Percentiles rank a stretch among this genome's conserved stretches.
Conservation (phyloP, 1,284 basidiomycete genomes). For the Cryptococcus sp. region DNA sequence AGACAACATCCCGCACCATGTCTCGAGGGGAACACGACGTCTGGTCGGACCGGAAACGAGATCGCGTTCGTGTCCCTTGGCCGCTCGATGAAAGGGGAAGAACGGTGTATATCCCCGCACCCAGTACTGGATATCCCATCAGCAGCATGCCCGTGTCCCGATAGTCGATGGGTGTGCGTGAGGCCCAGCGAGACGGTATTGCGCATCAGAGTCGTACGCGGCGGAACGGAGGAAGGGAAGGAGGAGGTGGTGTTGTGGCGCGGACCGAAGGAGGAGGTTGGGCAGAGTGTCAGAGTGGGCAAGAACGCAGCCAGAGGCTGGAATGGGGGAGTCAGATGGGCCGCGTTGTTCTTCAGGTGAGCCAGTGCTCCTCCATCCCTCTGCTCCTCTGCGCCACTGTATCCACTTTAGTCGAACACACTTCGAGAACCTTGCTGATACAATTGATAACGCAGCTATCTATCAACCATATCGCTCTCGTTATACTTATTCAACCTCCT, state of each 20-base stretch:
- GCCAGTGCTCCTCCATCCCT: conserved; percentile 8
- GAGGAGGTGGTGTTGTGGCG: conserved; percentile 38
- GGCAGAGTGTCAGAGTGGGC: conserved; percentile 31
- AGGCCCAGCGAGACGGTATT: conserved; percentile 35
- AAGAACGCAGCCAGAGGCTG: conserved; percentile 25
- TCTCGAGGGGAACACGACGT: background rate
- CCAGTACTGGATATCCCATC: conserved; percentile 35
- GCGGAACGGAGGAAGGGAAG: background rate
- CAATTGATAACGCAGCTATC: conserved; percentile 31
- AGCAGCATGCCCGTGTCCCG: conserved; percentile 25
- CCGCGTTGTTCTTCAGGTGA: conserved; percentile 36
- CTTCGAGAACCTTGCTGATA: background rate
- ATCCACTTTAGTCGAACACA: background rate
- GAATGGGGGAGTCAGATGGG: conserved; percentile 30
- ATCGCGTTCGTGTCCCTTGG: conserved; percentile 3
- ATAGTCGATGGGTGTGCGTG: conserved; percentile 33
- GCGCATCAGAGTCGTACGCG: conserved; percentile 28
- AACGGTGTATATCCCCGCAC: conserved; percentile 35
- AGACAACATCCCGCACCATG: conserved; percentile 3
- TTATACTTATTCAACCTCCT: conserved; percentile 51
- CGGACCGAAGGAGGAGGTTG: conserved; percentile 33
- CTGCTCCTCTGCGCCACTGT: too few species aligned
- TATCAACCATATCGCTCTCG: conserved; percentile 42
- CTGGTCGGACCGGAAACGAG: background rate
- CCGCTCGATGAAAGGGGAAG: conserved; percentile 10